Base-by-base conservation (phyloP, 148 eudicot genomes). In the Fagopyrum esculentum region DNA sequence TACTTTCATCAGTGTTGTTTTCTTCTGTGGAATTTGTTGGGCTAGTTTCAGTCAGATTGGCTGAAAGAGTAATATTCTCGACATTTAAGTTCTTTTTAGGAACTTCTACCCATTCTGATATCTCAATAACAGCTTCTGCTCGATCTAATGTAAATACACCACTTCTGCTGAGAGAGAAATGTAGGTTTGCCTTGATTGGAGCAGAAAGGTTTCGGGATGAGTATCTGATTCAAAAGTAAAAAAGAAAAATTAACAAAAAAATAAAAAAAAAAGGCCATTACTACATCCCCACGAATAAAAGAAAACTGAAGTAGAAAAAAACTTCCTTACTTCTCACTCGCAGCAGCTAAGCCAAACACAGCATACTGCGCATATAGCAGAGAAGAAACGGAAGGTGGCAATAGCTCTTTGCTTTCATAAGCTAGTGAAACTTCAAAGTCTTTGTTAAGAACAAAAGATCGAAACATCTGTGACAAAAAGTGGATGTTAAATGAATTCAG, bases 71-170 rank as follows among this genome's bases (percentile, higher is more conserved):
- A 51, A 91, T 81, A 81, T 90, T 92, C 48, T 89, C 97, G 17
- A 84, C 68, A 0, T 90, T 88, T 78, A 87, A 80, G 79, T 87
- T 92, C 87, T 90, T 96, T 77, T 85, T 87, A 45, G 99, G 98
- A 72, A 92, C 90, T 84, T 96, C 99, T 64, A 96, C 84, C 98
- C 98, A 96, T 85, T 96, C 98, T 57, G 98, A 83, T 79, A 92
- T 87, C 83, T 92, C 98, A 82, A 92, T 77, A 70, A 90, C 87
- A 75, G 98, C 98, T 77, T 96, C 98, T n/a, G 97, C 93, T 56
- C 94, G 84, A 78, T 96, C 99, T 81, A 92, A 86, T 63, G 89
- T 74, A 75, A 96, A 81, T 30, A 90, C 77, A 26, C 99, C 97
- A 81, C 93, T 96, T 86, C 93, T 86, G 78, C 92, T 88, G 69